A percentile compares a stretch with the other conserved stretches of the same genome.
phyloP scores from a whole-genome alignment of 495 filamentous ascomycete species.

The Podospora anserina region DNA sequence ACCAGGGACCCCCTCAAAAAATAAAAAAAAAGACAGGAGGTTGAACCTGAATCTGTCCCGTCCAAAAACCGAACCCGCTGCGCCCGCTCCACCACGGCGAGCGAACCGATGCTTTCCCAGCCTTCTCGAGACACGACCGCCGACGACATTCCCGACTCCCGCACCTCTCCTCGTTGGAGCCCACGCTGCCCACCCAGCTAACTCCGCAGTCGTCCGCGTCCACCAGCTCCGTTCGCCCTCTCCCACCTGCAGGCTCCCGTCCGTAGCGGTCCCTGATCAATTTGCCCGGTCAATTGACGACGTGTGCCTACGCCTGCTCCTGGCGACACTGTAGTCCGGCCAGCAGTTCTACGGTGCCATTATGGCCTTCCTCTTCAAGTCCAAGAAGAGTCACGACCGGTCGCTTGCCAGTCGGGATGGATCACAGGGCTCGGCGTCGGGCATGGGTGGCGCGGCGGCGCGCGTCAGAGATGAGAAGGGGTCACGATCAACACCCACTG shows the following conservation, averaged over 20 bases:
- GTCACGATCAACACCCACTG: constrained; percentile 52
- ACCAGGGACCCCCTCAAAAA: constrained; percentile 27
- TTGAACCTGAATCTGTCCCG: constrained; percentile 29
- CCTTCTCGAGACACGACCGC: constrained; percentile 35
- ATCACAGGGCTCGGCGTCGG: constrained; percentile 34
- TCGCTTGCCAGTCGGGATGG: constrained; percentile 46
- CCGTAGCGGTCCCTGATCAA: neutral
- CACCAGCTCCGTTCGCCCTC: constrained; percentile 10
- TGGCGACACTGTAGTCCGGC: constrained; percentile 10
- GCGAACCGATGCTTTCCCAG: constrained; percentile 38
- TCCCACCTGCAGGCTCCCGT: constrained; percentile 18
- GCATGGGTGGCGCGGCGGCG: constrained; percentile 37
- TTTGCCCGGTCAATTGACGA: neutral
- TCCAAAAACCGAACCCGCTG: constrained; percentile 28
- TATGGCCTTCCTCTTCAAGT: constrained; percentile 75
- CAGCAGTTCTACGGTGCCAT: constrained; percentile 22
- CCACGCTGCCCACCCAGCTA: constrained; percentile 14
- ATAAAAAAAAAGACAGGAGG: constrained; percentile 35
- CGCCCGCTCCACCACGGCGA: constrained; percentile 27
- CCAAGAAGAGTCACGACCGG: constrained; percentile 60
- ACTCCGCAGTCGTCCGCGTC: constrained; percentile 17
- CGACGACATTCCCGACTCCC: constrained; percentile 29
- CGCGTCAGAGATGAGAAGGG: constrained; percentile 49
- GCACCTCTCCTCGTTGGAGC: neutral
- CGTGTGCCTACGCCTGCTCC: constrained; percentile 2